phyloP scores from a whole-genome alignment of 495 filamentous ascomycete species.

The Hypoxylon rickii region DNA sequence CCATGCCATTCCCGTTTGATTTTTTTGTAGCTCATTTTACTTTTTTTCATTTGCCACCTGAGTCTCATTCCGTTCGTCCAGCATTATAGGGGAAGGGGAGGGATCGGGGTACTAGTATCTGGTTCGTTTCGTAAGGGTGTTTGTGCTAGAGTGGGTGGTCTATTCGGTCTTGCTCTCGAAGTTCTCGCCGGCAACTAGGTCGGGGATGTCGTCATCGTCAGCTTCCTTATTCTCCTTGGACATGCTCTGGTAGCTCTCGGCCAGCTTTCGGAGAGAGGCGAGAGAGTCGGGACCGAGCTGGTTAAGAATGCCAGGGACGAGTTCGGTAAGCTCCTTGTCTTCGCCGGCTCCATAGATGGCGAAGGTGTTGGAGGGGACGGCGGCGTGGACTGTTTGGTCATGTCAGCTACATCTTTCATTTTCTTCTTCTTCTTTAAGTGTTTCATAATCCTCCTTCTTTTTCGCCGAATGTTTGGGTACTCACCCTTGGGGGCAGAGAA shows the following conservation, averaged over 20 bases:
- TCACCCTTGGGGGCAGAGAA: slow-evolving; percentile 95
- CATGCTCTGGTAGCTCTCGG: slow-evolving; percentile 99
- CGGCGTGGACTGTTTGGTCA: slow-evolving; percentile 80
- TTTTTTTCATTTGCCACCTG: slow-evolving; percentile 1
- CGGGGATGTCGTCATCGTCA: slow-evolving; percentile 89
- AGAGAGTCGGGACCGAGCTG: slow-evolving; percentile 97
- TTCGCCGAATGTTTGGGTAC: too few species aligned
- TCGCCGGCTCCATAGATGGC: slow-evolving; percentile 98
- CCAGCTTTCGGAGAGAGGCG: slow-evolving; percentile 96
- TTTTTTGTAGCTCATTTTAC: slow-evolving; percentile 3
- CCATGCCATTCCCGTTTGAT: slow-evolving; percentile 21
- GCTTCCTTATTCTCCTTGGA: slow-evolving; percentile 92
- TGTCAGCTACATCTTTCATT: too few species aligned
- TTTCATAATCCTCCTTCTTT: too few species aligned
- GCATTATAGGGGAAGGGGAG: neutral
- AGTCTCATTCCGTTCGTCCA: slow-evolving; percentile 24
- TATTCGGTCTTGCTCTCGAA: slow-evolving; percentile 97
- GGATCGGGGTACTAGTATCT: slow-evolving; percentile 2
- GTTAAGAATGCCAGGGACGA: slow-evolving; percentile 98
- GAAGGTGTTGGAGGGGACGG: slow-evolving; percentile 95
- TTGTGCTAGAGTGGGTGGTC: slow-evolving; percentile 26
- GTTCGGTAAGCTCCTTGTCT: slow-evolving; percentile 99
- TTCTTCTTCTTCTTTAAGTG: too few species aligned
- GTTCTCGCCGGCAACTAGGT: slow-evolving; percentile 92
- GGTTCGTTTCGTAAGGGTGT: slow-evolving; percentile 19